Percentiles rank a stretch among this genome's conserved stretches.
phyloP scores from a whole-genome alignment of 306 rosid genomes.

The Citrullus mucosospermus region DNA sequence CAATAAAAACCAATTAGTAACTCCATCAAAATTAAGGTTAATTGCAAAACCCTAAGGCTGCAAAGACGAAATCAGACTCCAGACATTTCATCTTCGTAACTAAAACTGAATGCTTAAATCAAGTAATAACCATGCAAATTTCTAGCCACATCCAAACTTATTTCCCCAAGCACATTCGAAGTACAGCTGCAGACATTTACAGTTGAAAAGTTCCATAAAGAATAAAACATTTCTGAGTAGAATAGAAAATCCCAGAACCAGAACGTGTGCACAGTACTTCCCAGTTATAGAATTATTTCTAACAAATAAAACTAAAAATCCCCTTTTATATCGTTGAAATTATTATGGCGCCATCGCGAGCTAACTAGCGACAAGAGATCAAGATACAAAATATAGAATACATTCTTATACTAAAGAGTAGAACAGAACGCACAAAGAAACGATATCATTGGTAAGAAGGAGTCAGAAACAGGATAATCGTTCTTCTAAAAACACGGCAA shows the following conservation, averaged over 20 bases:
- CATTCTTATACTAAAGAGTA: neutral
- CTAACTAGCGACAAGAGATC: neutral
- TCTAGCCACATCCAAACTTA: neutral
- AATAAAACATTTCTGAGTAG: neutral
- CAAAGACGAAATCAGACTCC: neutral
- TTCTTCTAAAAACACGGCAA: neutral
- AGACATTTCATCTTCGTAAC: neutral
- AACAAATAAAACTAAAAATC: neutral
- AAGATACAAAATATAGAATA: neutral
- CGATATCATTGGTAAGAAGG: neutral
- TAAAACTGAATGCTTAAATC: neutral
- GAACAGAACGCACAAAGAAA: neutral
- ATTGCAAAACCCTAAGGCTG: neutral
- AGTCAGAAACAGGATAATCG: neutral
- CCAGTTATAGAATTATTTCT: neutral
- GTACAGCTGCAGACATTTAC: neutral
- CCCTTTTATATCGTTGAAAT: neutral
- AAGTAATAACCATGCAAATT: neutral
- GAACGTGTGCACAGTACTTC: neutral
- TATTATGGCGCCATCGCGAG: neutral
- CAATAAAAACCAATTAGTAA: neutral
- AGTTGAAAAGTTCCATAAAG: neutral
- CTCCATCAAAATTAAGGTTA: neutral
- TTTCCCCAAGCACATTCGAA: neutral
- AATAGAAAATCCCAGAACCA: neutral